Percentiles rank a stretch among this genome's conserved stretches.
Evolutionary conservation across 2,329 filamentous ascomycete genomes (phyloP).

Genomic region (Chaetomiaceae sp.): DNA sequence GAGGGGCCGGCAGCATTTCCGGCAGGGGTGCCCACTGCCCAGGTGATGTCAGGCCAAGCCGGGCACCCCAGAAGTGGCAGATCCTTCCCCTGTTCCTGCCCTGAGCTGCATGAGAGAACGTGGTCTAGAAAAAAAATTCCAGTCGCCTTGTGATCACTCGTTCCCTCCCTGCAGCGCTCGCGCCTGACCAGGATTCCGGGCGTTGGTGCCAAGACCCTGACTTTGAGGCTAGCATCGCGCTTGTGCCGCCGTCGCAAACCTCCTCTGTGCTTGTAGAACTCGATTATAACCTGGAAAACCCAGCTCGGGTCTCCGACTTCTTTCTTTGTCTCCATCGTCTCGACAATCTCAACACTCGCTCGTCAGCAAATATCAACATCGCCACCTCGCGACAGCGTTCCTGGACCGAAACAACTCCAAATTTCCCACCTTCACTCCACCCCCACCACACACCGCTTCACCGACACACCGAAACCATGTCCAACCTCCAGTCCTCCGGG

Average conservation of each 20-base stretch:
- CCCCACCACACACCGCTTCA: background rate
- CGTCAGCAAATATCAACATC: no score
- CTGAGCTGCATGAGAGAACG: background rate
- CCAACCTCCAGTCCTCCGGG: conserved; percentile 58
- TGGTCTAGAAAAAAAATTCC: conserved; percentile 16
- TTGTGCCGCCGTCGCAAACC: no score
- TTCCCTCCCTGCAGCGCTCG: background rate
- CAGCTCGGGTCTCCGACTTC: no score
- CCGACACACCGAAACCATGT: conserved; percentile 33
- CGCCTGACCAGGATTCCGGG: conserved; percentile 1
- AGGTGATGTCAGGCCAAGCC: conserved; percentile 22
- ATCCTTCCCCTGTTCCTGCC: conserved; percentile 1
- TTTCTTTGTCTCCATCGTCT: no score
- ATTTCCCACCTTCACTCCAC: background rate
- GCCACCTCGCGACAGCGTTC: no score
- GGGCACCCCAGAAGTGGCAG: conserved; percentile 5
- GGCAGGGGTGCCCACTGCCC: no score
- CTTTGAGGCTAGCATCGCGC: background rate
- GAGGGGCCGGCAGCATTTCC: conserved; percentile 13
- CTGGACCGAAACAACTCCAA: no score
- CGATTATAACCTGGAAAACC: no score
- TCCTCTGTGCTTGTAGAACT: no score
- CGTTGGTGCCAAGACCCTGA: conserved; percentile 11
- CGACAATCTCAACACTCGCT: no score
- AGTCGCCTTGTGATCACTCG: conserved; percentile 23